Base-by-base conservation (phyloP, 1,284 basidiomycete genomes). In the Chiua sp. region DNA sequence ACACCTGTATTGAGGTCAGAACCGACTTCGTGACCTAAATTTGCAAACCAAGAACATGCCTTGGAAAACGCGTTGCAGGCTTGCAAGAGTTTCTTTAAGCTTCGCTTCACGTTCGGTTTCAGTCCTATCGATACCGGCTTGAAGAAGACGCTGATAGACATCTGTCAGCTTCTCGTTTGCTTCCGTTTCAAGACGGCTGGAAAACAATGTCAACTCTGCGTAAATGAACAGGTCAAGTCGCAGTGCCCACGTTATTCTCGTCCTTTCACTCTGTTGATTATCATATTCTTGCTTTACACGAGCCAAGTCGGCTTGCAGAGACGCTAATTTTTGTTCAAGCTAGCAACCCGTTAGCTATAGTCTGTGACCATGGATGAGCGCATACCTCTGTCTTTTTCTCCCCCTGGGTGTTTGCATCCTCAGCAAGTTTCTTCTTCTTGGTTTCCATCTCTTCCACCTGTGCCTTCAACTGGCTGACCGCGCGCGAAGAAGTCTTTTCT, bases 101-200 rank as follows among this genome's bases (percentile, higher is more conserved):
- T 85, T 88, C 2, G 79, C 81, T 71, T 98, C 96, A 28, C 91
- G 85, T 70, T 98, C 95, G 0, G 88, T 89, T 75, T 98, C 93
- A 52, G 87, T 87, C 74, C 82, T 89, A 70, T 97, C 95, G 0
- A 93, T 88, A 30, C 93, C 92, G 2, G 94, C 94, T 73, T 95
- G 91, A 23, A 96, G 78, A 5, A 99, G 85, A 72, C 98, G 91
- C 63, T 90, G 86, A 72, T 94, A 92, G 15, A 93, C 85, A 28
- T 88, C 88, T 58, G 90, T 84, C 4, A 99, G 85, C 70, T 96
- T 94, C 75, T 98, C 96, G 72, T 97, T 97, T 49, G 93, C 84
- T 69, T 98, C 94, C 0, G 87, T 85, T 76, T 96, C 94, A 7
- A 94, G 84, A 79, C 93, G 91, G 53, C 94, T 97, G 68, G n/a